phyloP scores from a whole-genome alignment of 768 basidiomycete species.

The Russula brevipes region DNA sequence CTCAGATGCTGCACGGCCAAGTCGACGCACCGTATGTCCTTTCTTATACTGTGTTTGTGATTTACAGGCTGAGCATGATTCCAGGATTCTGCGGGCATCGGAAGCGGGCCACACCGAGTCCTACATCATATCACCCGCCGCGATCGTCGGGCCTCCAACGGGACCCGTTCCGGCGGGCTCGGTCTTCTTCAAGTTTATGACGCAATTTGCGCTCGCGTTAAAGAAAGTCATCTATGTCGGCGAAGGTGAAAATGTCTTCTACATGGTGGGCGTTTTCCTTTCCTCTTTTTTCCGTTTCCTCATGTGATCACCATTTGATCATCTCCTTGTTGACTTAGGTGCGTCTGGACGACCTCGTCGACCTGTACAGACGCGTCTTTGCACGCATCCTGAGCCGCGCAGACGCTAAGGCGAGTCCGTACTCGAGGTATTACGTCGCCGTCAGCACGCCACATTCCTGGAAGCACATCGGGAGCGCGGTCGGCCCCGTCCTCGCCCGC shows the following conservation, averaged over 20 bases:
- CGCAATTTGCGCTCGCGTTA: neutral
- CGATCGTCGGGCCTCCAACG: conserved; percentile 7
- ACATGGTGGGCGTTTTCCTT: neutral
- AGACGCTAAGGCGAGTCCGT: conserved; percentile 13
- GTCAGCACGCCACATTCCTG: neutral
- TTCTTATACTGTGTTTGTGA: neutral
- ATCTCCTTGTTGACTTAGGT: neutral
- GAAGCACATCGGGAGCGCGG: conserved; percentile 5
- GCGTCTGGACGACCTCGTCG: conserved; percentile 10
- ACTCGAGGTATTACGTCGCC: conserved; percentile 18
- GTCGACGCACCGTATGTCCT: conserved; percentile 10
- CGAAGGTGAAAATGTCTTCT: conserved; percentile 13
- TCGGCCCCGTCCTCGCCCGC: neutral
- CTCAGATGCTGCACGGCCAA: conserved; percentile 13
- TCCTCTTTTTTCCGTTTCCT: too few relatives aligned
- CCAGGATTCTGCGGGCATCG: conserved; percentile 10
- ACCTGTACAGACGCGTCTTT: conserved; percentile 14
- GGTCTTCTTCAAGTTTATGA: conserved; percentile 7
- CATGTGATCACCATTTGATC: too few relatives aligned
- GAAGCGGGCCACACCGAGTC: conserved; percentile 7
- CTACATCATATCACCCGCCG: conserved; percentile 14
- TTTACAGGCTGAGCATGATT: too few relatives aligned
- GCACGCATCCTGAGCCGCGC: neutral
- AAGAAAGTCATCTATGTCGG: conserved; percentile 10
- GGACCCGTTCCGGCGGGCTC: conserved; percentile 8